These are phyloP conservation scores for Magnaporthiopsis incrustans DNA, from an alignment of 2,329 filamentous ascomycete genomes.

Conservation along the genomic window DNA sequence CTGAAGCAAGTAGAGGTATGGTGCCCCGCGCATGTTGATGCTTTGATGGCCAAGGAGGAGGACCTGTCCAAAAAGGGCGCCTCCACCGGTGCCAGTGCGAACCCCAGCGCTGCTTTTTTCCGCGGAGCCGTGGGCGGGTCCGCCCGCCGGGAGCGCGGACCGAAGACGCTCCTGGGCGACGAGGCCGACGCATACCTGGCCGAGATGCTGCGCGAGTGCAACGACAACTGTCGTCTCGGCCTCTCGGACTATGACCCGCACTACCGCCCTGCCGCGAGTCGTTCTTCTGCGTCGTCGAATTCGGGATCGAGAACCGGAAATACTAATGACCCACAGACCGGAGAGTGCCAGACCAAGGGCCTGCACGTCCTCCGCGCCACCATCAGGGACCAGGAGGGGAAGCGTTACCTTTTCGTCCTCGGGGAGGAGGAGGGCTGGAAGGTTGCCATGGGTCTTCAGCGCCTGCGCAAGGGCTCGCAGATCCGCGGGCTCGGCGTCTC, in stretches of 20 bases:
- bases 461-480: conserved; percentile 52
- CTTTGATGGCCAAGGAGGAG: conserved; percentile 18
- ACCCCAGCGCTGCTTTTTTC: conserved; percentile 29
- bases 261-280: conserved; percentile 12
- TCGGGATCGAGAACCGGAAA: too few species aligned
- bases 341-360: conserved; percentile 33
- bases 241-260: conserved; percentile 21
- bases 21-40: conserved; percentile 59
- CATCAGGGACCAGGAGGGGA: conserved; percentile 57
- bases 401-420: conserved; percentile 57
- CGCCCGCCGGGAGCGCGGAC: conserved; percentile 35
- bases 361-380: conserved; percentile 57
- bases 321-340: conserved; percentile 1
- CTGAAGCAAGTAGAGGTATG: conserved; percentile 88
- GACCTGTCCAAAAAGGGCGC: neutral
- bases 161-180: conserved; percentile 49
- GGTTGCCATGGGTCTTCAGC: conserved; percentile 52
- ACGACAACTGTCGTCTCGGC: conserved; percentile 52
- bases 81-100: neutral
- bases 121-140: conserved; percentile 39
- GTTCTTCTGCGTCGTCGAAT: conserved; percentile 8
- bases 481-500: conserved; percentile 51
- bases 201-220: conserved; percentile 57
- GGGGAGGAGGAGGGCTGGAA: conserved; percentile 62
- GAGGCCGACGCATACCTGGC: conserved; percentile 58